Evolutionary conservation across 352 stramenopile genomes (phyloP).

Genomic region (Globisporangium radiosum): DNA sequence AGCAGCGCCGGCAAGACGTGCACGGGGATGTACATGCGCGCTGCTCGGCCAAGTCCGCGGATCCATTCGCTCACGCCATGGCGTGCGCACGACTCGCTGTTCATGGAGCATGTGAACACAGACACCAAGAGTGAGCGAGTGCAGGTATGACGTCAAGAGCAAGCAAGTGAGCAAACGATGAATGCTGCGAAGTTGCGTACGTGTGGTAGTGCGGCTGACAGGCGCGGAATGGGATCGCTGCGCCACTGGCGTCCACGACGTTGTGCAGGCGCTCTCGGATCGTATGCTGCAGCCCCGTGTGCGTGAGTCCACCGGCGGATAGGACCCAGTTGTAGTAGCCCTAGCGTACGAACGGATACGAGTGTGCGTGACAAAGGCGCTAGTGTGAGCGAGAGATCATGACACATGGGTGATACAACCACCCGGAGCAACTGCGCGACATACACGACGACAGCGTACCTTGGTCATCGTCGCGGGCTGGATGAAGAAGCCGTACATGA

Average conservation of each 20-base stretch:
- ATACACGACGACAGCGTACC: constrained; percentile 17
- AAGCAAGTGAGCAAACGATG: too few species aligned
- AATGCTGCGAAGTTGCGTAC: not conserved
- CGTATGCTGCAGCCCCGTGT: constrained; percentile 70
- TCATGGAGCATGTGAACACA: too few species aligned
- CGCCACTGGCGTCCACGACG: constrained; percentile 36
- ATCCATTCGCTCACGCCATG: constrained; percentile 76
- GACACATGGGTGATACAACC: too few species aligned
- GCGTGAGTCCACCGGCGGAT: constrained; percentile 55
- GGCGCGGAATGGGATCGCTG: constrained; percentile 47
- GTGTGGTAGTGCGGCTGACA: constrained; percentile 86
- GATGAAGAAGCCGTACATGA: constrained; percentile 80
- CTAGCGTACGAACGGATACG: constrained; percentile 16
- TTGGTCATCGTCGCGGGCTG: constrained; percentile 60
- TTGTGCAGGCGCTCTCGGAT: constrained; percentile 43
- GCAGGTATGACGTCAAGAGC: too few species aligned
- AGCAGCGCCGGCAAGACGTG: constrained; percentile 71
- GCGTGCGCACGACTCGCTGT: constrained; percentile 62
- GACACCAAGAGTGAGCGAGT: too few species aligned
- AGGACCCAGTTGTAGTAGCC: constrained; percentile 85
- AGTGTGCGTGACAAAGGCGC: not conserved
- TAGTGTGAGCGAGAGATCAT: not conserved
- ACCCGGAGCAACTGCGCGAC: too few species aligned
- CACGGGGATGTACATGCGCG: constrained; percentile 78
- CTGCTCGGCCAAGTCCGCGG: constrained; percentile 51